Percentiles rank a stretch among this genome's conserved stretches.
These are phyloP conservation scores for Viola pubescens DNA, from an alignment of 441 rosid species.

Conservation along the genomic window DNA sequence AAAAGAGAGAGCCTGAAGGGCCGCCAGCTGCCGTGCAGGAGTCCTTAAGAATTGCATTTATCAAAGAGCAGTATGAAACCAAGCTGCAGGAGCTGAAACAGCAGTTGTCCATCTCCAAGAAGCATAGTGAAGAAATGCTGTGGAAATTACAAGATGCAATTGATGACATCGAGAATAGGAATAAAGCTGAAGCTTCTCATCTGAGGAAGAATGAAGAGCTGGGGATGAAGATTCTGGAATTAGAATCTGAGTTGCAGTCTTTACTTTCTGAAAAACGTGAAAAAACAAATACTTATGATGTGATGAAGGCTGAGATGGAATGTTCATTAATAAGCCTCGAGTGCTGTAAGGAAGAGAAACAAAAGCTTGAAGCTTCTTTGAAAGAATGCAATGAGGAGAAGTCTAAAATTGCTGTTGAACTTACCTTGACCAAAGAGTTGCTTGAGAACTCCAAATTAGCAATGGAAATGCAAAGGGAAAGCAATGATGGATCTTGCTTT, in stretches of 20 bases:
- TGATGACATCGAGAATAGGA: constrained; percentile 73
- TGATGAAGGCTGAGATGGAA: constrained; percentile 91
- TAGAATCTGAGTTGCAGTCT: constrained; percentile 69
- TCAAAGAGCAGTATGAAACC: constrained; percentile 90
- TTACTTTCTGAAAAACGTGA: constrained; percentile 66
- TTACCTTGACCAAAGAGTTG: constrained; percentile 40
- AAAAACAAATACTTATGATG: constrained; percentile 57
- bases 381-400: constrained; percentile 59
- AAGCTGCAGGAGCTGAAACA: constrained; percentile 77
- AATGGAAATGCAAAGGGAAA: constrained; percentile 26
- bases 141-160: constrained; percentile 88
- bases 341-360: constrained; percentile 96
- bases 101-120: constrained; percentile 78
- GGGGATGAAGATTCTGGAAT: constrained; percentile 55
- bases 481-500: constrained; percentile 20
- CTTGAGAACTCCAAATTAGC: constrained; percentile 33
- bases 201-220: constrained; percentile 79
- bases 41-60: constrained; percentile 90
- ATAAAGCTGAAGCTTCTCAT: constrained; percentile 70
- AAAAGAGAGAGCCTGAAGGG: constrained; percentile 49
- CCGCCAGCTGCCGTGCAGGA: constrained; percentile 68
- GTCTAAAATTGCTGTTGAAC: constrained; percentile 46
- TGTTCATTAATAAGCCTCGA: constrained; percentile 92
- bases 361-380: constrained; percentile 63
- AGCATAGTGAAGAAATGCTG: constrained; percentile 84